Conservation (phyloP, 345 rosid species). For the Rhodomyrtus tomentosa region DNA sequence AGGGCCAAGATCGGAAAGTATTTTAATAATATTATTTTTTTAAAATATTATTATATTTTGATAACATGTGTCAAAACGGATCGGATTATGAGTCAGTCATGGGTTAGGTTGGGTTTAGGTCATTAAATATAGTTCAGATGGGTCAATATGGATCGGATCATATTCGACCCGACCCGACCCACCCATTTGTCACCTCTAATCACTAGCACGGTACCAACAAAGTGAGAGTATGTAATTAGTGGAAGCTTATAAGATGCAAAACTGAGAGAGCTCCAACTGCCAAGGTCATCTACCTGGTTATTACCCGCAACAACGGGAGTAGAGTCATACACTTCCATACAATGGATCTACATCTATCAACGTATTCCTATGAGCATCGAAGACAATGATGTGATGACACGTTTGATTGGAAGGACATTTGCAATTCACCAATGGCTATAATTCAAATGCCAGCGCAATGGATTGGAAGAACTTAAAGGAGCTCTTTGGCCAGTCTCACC, state of each 20-base stretch:
- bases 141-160: no score
- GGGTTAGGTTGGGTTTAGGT: no score
- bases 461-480: constrained; percentile 3
- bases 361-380: background rate
- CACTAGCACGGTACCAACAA: background rate
- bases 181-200: no score
- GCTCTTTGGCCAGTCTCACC: constrained; percentile 54
- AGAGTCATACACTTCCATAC: background rate
- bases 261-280: background rate
- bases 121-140: no score
- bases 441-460: background rate
- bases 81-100: no score
- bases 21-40: no score
- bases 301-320: background rate
- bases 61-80: no score
- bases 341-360: background rate
- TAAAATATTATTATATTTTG: no score
- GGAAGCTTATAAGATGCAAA: background rate
- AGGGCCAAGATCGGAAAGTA: no score
- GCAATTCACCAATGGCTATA: background rate
- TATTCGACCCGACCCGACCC: no score
- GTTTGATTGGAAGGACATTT: background rate
- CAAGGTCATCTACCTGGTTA: background rate
- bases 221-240: background rate
- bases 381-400: background rate